phyloP scores from a whole-genome alignment of 2,329 filamentous ascomycete genomes.

The Raffaelea arxii region DNA sequence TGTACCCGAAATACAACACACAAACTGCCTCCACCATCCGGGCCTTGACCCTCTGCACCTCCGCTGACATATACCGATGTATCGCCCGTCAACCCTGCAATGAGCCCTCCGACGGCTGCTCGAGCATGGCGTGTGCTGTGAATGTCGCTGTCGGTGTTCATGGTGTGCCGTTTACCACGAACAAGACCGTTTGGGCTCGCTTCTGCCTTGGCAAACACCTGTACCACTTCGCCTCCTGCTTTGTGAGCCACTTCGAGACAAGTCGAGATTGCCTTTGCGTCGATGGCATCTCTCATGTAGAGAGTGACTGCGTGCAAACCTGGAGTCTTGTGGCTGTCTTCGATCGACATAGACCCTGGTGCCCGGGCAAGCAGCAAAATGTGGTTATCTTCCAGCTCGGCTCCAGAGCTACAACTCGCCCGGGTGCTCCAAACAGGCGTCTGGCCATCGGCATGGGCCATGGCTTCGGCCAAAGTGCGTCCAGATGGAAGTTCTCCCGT shows the following conservation, averaged over 20 bases:
- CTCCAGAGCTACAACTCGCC: constrained; percentile 22
- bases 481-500: constrained; percentile 16
- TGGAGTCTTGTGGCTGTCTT: neutral
- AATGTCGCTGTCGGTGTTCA: constrained; percentile 17
- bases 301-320: constrained; percentile 13
- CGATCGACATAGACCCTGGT: neutral
- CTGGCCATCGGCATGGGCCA: neutral
- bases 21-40: constrained; percentile 20
- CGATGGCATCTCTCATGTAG: constrained; percentile 20
- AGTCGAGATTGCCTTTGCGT: constrained; percentile 13
- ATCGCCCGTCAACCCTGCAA: constrained; percentile 19
- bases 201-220: constrained; percentile 22
- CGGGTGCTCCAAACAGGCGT: constrained; percentile 16
- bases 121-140: constrained; percentile 22
- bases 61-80: constrained; percentile 20
- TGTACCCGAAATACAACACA: constrained; percentile 18
- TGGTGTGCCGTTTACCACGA: constrained; percentile 19
- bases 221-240: constrained; percentile 15
- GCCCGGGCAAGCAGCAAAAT: constrained; percentile 20
- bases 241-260: constrained; percentile 12
- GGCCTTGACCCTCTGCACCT: constrained; percentile 22
- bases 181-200: constrained; percentile 17
- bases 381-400: constrained; percentile 21
- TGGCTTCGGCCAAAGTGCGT: neutral
- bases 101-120: constrained; percentile 20